phyloP scores from a whole-genome alignment of 768 basidiomycete genomes.

The Arthromyces matolae region DNA sequence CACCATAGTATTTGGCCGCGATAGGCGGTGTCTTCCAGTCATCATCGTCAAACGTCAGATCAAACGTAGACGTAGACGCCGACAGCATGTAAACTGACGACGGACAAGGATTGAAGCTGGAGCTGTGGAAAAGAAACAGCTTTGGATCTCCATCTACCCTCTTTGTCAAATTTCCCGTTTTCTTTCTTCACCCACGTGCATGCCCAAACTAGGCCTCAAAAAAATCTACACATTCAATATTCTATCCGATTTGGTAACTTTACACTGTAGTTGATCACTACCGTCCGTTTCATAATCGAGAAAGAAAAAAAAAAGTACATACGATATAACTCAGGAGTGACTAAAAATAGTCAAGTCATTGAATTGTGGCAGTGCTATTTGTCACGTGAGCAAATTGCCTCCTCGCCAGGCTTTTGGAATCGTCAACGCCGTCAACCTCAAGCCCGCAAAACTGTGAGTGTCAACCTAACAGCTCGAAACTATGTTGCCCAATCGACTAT shows the following conservation, averaged over 20 bases:
- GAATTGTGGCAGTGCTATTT: slow-evolving; percentile 4
- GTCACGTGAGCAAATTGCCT: too few species aligned
- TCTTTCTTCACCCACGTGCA: slow-evolving; percentile 11
- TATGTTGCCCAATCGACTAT: slow-evolving; percentile 13
- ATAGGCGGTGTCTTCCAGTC: slow-evolving; percentile 60
- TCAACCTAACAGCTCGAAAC: slow-evolving; percentile 22
- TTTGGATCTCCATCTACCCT: too few species aligned
- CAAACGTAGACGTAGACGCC: slow-evolving; percentile 49
- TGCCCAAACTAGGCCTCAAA: not conserved
- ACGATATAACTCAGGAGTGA: not conserved
- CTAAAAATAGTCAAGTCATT: not conserved
- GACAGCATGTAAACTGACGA: slow-evolving; percentile 49
- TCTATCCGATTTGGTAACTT: not conserved
- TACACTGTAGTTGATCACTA: not conserved
- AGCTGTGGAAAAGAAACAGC: slow-evolving; percentile 7
- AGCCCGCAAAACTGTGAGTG: slow-evolving; percentile 51
- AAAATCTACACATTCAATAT: too few species aligned
- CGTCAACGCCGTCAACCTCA: slow-evolving; percentile 46
- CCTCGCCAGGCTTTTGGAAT: slow-evolving; percentile 18
- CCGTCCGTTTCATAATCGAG: not conserved
- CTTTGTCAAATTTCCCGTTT: slow-evolving; percentile 3
- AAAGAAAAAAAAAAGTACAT: not conserved
- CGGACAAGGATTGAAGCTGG: slow-evolving; percentile 9
- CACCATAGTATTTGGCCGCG: slow-evolving; percentile 48
- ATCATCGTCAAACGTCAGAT: slow-evolving; percentile 65